Evolutionary conservation across 768 basidiomycete species (phyloP).

Genomic region (Tricholoma matsutake): DNA sequence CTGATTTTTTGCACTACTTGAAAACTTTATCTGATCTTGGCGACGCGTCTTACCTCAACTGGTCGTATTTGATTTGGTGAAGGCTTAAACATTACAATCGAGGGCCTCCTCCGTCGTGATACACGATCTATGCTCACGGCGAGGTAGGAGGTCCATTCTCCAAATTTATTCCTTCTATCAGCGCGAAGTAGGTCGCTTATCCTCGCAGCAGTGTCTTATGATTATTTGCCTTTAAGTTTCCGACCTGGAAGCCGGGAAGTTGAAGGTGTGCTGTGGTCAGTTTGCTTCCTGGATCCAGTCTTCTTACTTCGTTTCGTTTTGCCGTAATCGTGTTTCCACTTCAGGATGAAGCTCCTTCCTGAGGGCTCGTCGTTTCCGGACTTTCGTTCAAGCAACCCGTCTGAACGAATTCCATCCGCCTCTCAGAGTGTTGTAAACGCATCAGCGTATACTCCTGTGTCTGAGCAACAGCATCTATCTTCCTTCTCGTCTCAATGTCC

Average conservation of each 20-base stretch:
- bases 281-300: not conserved
- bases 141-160: not conserved
- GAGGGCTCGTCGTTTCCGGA: not conserved
- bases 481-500: not conserved
- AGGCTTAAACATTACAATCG: not conserved
- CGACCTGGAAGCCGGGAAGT: not conserved
- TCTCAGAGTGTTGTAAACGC: not conserved
- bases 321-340: not conserved
- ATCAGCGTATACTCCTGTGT: not conserved
- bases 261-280: not conserved
- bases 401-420: not conserved
- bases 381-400: not conserved
- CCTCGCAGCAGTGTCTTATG: not conserved
- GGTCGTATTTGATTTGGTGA: not conserved
- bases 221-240: not conserved
- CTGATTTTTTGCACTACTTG: not conserved
- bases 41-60: conserved; percentile 1
- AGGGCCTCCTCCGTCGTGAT: not conserved
- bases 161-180: not conserved
- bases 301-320: not conserved
- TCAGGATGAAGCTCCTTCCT: not conserved
- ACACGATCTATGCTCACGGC: not conserved
- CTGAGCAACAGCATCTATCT: not conserved
- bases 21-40: not conserved
- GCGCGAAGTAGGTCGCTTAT: not conserved